phyloP scores from a whole-genome alignment of 2,329 filamentous ascomycete genomes.

The Nemania serpens region DNA sequence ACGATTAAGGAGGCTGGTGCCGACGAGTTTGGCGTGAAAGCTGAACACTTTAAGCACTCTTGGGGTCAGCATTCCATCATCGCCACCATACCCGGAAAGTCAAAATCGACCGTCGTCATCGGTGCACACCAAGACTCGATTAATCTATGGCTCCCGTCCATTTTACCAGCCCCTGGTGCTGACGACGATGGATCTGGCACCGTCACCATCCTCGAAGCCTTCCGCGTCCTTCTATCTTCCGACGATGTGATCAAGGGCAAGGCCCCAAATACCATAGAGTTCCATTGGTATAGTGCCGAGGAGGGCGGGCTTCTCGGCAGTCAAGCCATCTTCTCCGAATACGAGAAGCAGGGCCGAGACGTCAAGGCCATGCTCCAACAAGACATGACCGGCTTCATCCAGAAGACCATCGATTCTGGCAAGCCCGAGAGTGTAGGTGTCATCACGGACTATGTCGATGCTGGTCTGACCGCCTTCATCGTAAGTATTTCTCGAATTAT shows the following conservation, averaged over 20 bases:
- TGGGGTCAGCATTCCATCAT: constrained; percentile 94
- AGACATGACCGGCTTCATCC: constrained; percentile 93
- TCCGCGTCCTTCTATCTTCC: constrained; percentile 79
- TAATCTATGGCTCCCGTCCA: constrained; percentile 84
- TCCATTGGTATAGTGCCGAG: constrained; percentile 87
- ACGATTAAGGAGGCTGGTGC: constrained; percentile 75
- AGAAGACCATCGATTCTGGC: constrained; percentile 81
- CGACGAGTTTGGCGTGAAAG: constrained; percentile 66
- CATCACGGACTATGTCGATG: constrained; percentile 89
- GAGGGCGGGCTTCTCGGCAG: constrained; percentile 71
- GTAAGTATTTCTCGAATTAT: constrained; percentile 5
- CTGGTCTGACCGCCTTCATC: constrained; percentile 83
- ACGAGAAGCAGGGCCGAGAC: constrained; percentile 72
- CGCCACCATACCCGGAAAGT: constrained; percentile 85
- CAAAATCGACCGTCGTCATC: constrained; percentile 82
- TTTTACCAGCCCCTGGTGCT: constrained; percentile 86
- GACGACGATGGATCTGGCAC: constrained; percentile 94
- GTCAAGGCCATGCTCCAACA: constrained; percentile 98
- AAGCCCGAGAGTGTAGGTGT: constrained; percentile 86
- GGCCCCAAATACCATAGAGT: constrained; percentile 86
- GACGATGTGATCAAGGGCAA: constrained; percentile 71
- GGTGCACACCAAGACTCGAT: constrained; percentile 95
- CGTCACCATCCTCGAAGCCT: constrained; percentile 90
- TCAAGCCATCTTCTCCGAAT: constrained; percentile 85
- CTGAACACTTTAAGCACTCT: constrained; percentile 75